phyloP scores from a whole-genome alignment of 2,329 filamentous ascomycete species.

The Diaporthe nobilis region DNA sequence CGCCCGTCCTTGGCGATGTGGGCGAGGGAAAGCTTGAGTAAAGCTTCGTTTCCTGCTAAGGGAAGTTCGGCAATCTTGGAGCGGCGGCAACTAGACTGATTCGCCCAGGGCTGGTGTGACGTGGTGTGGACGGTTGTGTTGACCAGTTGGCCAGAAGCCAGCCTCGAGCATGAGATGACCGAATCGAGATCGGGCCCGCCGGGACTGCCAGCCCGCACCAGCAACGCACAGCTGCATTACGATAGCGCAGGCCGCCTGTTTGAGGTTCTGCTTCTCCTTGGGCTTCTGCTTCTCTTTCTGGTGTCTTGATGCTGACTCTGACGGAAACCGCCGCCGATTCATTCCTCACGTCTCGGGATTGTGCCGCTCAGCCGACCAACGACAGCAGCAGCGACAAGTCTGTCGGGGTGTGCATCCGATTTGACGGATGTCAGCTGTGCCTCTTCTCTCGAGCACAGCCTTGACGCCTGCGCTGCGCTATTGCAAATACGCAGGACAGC shows the following conservation, averaged over 20 bases:
- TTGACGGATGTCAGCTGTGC: not conserved
- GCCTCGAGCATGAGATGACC: conserved; percentile 1
- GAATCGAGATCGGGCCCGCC: conserved; percentile 16
- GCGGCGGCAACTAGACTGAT: conserved; percentile 4
- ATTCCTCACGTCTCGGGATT: not conserved
- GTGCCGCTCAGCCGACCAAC: not conserved
- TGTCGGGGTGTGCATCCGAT: not conserved
- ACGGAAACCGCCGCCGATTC: not conserved
- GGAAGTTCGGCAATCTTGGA: conserved; percentile 13
- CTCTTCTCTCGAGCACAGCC: not conserved
- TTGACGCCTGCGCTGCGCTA: conserved; percentile 2
- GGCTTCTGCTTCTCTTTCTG: not conserved
- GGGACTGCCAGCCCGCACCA: not conserved
- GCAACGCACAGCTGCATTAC: conserved; percentile 8
- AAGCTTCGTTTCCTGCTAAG: conserved; percentile 11
- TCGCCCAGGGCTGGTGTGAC: not conserved
- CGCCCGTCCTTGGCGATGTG: conserved; percentile 35
- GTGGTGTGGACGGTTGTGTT: conserved; percentile 1
- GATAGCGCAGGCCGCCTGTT: not conserved
- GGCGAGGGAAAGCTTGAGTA: conserved; percentile 15
- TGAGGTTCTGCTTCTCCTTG: not conserved
- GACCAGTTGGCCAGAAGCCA: not conserved
- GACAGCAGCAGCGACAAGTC: not conserved
- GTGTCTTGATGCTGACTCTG: conserved; percentile 1
- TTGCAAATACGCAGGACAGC: not conserved